These are phyloP conservation scores for Hanseniaspora gamundiae DNA, from an alignment of 1,139 yeast genomes.

Conservation along the genomic window DNA sequence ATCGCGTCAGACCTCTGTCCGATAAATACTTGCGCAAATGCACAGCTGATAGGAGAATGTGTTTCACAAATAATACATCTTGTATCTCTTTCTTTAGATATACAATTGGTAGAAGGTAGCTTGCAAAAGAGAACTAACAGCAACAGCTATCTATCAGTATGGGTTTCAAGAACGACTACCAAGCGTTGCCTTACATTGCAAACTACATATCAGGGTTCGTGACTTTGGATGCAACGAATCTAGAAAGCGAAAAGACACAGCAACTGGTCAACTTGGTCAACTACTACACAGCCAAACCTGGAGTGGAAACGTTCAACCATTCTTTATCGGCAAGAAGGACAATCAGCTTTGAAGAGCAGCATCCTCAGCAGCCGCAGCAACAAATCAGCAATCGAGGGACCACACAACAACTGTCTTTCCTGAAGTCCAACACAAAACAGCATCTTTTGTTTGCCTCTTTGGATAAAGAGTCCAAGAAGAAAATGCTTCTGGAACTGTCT, in stretches of 20 bases:
- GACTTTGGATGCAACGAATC: neutral
- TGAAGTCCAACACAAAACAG: neutral
- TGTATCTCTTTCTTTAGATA: too few species aligned
- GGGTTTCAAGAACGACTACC: neutral
- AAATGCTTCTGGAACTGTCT: constrained; percentile 8
- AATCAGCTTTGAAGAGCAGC: neutral
- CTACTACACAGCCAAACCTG: neutral
- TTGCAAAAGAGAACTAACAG: too few species aligned
- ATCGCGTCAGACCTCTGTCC: too few species aligned
- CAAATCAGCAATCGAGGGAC: too few species aligned
- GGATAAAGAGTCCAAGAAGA: constrained; percentile 8
- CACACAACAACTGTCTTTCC: too few species aligned
- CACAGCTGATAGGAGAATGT: too few species aligned
- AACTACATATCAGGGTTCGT: neutral
- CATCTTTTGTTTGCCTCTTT: constrained; percentile 7
- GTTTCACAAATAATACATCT: too few species aligned
- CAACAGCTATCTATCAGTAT: too few species aligned
- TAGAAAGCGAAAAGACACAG: neutral
- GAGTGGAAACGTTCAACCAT: neutral
- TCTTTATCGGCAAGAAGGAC: neutral
- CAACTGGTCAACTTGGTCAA: neutral
- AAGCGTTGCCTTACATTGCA: neutral
- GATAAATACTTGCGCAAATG: too few species aligned
- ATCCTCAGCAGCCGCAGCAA: too few species aligned
- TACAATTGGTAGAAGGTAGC: too few species aligned